A percentile compares a stretch with the other conserved stretches of the same genome.
phyloP scores from a whole-genome alignment of 805 yeast genomes.

The Blastobotrys americana region DNA sequence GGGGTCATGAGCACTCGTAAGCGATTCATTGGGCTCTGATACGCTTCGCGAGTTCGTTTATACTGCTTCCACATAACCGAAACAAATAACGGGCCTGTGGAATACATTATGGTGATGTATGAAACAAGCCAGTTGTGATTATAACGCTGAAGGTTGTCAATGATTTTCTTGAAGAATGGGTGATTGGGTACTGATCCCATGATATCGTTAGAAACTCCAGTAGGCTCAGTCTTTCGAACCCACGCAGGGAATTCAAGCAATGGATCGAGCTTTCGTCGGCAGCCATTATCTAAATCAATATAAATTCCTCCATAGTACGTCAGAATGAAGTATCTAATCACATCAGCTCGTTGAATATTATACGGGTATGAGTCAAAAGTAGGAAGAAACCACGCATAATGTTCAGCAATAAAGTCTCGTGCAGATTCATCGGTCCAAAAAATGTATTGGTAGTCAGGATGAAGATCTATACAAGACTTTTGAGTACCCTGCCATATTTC shows the following conservation, averaged over 20 bases:
- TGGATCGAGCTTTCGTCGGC: conserved; percentile 72
- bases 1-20: conserved; percentile 2
- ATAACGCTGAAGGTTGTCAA: conserved; percentile 54
- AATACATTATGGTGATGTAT: conserved; percentile 84
- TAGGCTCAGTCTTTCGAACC: conserved; percentile 79
- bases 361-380: conserved; percentile 73
- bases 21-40: background rate
- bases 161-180: conserved; percentile 70
- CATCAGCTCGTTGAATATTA: conserved; percentile 87
- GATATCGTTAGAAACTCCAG: conserved; percentile 88
- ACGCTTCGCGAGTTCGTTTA: conserved; percentile 49
- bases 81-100: conserved; percentile 85
- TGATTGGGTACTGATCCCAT: conserved; percentile 86
- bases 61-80: conserved; percentile 84
- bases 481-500: conserved; percentile 77
- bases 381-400: conserved; percentile 78
- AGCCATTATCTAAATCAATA: conserved; percentile 86
- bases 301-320: conserved; percentile 84
- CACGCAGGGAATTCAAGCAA: conserved; percentile 75
- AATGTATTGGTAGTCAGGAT: conserved; percentile 77
- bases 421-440: conserved; percentile 88
- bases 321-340: conserved; percentile 77
- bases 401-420: conserved; percentile 64
- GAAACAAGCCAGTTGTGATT: conserved; percentile 78
- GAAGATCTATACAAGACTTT: conserved; percentile 63